phyloP scores from a whole-genome alignment of 768 basidiomycete species.

The Amanita jacksonii region DNA sequence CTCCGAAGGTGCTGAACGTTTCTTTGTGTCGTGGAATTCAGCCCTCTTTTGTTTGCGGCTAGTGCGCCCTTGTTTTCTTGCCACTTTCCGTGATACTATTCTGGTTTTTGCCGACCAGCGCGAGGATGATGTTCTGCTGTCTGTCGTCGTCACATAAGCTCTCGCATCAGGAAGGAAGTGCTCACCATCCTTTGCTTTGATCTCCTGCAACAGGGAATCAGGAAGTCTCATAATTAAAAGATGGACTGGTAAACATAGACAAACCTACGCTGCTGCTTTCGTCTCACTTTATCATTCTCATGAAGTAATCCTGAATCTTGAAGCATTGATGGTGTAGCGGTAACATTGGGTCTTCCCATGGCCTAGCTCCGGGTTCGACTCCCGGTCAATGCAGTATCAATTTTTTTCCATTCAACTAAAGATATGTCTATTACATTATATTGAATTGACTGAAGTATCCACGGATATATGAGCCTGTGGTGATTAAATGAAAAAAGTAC shows the following conservation, averaged over 20 bases:
- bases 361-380: conserved; percentile 49
- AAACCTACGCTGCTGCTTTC: no score
- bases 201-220: conserved; percentile 5
- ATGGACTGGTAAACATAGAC: conserved; percentile 6
- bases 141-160: neutral
- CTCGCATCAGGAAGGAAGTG: neutral
- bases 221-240: conserved; percentile 4
- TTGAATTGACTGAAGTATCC: neutral
- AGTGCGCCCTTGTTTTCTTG: conserved; percentile 52
- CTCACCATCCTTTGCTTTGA: conserved; percentile 2
- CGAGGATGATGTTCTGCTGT: conserved; percentile 6
- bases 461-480: no score
- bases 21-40: conserved; percentile 21
- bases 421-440: neutral
- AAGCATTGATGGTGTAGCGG: conserved; percentile 63
- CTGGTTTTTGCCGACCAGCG: conserved; percentile 1
- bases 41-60: conserved; percentile 57
- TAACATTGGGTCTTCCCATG: conserved; percentile 86
- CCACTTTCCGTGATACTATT: conserved; percentile 42
- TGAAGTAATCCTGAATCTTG: no score
- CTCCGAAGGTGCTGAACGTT: conserved; percentile 36
- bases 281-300: no score
- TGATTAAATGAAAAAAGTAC: neutral
- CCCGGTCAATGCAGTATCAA: conserved; percentile 36
- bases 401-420: neutral